These are phyloP conservation scores for Nemania serpens DNA, from an alignment of 2,329 filamentous ascomycete species.

Conservation along the genomic window DNA sequence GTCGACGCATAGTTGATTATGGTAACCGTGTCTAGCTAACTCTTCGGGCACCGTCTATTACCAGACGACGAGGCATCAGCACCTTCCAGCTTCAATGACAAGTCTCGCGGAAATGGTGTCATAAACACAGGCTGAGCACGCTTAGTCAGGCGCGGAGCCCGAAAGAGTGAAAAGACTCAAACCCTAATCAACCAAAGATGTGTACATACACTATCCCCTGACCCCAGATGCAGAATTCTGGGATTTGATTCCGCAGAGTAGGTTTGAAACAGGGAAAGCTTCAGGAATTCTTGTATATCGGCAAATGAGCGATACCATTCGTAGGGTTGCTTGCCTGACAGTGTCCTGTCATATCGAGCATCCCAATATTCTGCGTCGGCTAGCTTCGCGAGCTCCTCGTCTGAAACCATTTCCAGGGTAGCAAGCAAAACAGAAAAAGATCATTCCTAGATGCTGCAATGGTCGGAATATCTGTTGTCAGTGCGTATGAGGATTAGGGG, in stretches of 20 bases:
- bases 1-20: constrained; percentile 58
- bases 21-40: constrained; percentile 53
- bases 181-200: not conserved
- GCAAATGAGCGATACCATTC: constrained; percentile 60
- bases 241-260: constrained; percentile 42
- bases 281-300: constrained; percentile 54
- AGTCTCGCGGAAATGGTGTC: too few species aligned
- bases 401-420: constrained; percentile 3
- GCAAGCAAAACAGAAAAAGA: not conserved
- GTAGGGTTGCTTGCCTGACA: constrained; percentile 48
- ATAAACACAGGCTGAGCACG: too few species aligned
- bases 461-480: too few species aligned
- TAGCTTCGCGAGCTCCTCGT: constrained; percentile 43
- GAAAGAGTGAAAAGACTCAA: not conserved
- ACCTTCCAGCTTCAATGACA: not conserved
- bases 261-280: constrained; percentile 46
- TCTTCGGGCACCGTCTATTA: constrained; percentile 56
- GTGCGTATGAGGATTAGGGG: too few species aligned
- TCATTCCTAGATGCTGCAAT: not conserved
- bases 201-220: constrained; percentile 59
- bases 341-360: constrained; percentile 48
- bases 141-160: not conserved
- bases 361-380: constrained; percentile 56
- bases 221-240: constrained; percentile 60
- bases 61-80: constrained; percentile 7